Evolutionary conservation across 768 basidiomycete genomes (phyloP).

Genomic region (Lentinula detonsa): DNA sequence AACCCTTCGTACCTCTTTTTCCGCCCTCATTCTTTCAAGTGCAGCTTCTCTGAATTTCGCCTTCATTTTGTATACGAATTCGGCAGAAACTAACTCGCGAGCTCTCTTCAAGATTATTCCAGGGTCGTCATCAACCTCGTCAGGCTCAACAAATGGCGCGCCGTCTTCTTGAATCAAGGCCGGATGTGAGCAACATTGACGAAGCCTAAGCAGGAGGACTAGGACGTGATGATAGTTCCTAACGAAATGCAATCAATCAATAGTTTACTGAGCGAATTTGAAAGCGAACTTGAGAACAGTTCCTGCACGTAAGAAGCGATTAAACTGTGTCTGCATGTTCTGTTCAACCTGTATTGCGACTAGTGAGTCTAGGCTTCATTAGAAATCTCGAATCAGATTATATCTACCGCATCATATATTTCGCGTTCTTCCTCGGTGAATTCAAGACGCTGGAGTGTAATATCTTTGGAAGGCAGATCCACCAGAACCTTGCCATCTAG

Average conservation of each 20-base stretch:
- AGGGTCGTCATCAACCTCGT: constrained; percentile 30
- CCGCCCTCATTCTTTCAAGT: constrained; percentile 40
- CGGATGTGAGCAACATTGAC: constrained; percentile 67
- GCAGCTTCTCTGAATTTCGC: constrained; percentile 35
- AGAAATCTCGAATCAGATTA: background rate
- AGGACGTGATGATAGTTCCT: constrained; percentile 56
- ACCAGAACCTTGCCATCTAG: constrained; percentile 68
- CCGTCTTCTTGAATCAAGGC: constrained; percentile 55
- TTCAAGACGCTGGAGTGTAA: constrained; percentile 43
- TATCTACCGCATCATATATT: constrained; percentile 49
- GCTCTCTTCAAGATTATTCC: constrained; percentile 42
- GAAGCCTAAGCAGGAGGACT: constrained; percentile 45
- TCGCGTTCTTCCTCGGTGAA: constrained; percentile 59
- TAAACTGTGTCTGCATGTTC: constrained; percentile 54
- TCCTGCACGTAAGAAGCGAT: constrained; percentile 51
- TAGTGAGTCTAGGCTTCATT: background rate
- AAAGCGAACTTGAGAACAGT: constrained; percentile 56
- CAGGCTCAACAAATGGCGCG: constrained; percentile 34
- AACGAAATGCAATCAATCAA: background rate
- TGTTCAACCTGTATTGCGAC: constrained; percentile 38
- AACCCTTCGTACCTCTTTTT: constrained; percentile 38
- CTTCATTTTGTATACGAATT: constrained; percentile 48
- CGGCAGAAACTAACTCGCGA: constrained; percentile 30
- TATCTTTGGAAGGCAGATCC: constrained; percentile 51
- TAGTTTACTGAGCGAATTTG: background rate